These are phyloP conservation scores for Aureobasidium vineae DNA, from an alignment of 2,329 filamentous ascomycete species.

Conservation along the genomic window DNA sequence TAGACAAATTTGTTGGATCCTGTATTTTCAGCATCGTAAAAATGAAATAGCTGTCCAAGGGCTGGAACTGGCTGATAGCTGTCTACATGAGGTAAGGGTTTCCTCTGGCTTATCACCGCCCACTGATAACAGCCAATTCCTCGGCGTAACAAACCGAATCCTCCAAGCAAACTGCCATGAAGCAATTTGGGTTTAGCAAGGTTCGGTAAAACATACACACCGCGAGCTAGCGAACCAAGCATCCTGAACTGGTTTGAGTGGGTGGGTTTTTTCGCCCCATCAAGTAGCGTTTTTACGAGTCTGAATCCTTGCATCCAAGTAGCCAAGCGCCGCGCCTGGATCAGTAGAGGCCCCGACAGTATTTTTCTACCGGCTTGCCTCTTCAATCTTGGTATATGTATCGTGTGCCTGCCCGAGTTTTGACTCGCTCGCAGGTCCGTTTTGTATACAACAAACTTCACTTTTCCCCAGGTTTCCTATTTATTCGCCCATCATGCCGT, in stretches of 20 bases:
- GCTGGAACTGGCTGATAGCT: background rate
- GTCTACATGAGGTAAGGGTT: slow-evolving; percentile 17
- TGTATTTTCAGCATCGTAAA: background rate
- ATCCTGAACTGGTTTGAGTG: slow-evolving; percentile 5
- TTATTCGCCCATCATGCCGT: slow-evolving; percentile 12
- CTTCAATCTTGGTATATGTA: background rate
- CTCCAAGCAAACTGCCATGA: slow-evolving; percentile 1
- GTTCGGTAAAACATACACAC: slow-evolving; percentile 6
- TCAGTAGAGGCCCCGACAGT: slow-evolving; percentile 13
- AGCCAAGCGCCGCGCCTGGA: slow-evolving; percentile 19
- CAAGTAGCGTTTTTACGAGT: slow-evolving; percentile 22
- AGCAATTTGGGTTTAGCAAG: background rate
- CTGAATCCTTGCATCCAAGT: slow-evolving; percentile 10
- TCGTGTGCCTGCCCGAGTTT: slow-evolving; percentile 8
- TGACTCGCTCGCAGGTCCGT: background rate
- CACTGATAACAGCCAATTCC: slow-evolving; percentile 2
- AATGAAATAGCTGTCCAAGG: background rate
- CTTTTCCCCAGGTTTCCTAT: background rate
- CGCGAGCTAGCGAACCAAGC: slow-evolving; percentile 7
- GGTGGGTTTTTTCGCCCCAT: slow-evolving; percentile 24
- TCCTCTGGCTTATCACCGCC: slow-evolving; percentile 1
- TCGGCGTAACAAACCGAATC: background rate
- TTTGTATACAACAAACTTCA: background rate
- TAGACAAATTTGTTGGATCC: background rate
- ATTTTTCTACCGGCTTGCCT: background rate